Base-by-base conservation (phyloP, 2,329 filamentous ascomycete genomes). In the Neurospora sp. region DNA sequence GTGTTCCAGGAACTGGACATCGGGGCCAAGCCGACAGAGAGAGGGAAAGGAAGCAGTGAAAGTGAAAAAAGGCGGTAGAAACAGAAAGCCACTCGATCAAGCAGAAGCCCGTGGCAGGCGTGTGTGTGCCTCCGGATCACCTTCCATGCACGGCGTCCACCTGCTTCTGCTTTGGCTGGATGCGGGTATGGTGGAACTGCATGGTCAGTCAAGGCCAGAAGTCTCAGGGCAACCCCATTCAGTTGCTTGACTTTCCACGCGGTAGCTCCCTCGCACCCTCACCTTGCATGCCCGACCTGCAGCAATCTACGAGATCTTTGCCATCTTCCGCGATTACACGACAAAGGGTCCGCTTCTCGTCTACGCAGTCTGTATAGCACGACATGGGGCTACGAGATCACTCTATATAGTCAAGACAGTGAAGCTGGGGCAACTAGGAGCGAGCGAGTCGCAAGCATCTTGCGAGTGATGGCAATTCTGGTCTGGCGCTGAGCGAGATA, bases 241-340 rank as follows among this genome's bases (percentile, higher is more conserved):
- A 36, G 28, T 62, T 62, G 52, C 52, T 62, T 28, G 43, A 28
- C 19, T 52, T 52, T 62, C 23, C 52, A 33, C 52, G 28, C 52
- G 52, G 28, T 62, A 33, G 5, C 6, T 36, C 52, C 46, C 15
- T 62, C 46, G 52, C 67, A n/a, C 43, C 52, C 23, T 33, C 52
- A 62, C 52, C 23, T 62, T 62, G 67, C 71, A 67, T 69, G 40
- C 67, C 67, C 70, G 69, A 66, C 70, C 43, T 72, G 71, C 71
- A 72, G 69, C 71, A 40, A 66, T 67, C 66, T 62, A 62, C 39
- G 66, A 67, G 66, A 67, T 69, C 67, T 66, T 39, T 38, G 67
- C 52, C 52, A 57, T 57, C 52, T 33, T 57, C 52, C 52, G 52
- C 52, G 23, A 57, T 57, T 62, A 62, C 12, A 62, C 28, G 28